Base-by-base conservation (phyloP, 352 stramenopile genomes). In the Thalassiosira mediterranea region DNA sequence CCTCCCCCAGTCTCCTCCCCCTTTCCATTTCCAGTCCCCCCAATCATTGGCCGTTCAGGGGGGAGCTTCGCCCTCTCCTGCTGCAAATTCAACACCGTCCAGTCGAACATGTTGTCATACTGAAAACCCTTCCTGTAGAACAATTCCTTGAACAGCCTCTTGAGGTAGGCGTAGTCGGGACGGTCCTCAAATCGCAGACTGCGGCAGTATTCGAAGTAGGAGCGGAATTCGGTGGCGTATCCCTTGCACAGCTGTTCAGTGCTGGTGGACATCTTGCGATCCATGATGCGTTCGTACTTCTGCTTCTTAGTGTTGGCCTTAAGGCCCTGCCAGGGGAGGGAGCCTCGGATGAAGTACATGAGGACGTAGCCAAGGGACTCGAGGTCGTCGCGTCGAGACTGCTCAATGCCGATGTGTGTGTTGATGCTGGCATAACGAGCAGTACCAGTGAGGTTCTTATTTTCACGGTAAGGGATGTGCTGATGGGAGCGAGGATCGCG, bases 31-130 rank as follows among this genome's bases (percentile, higher is more conserved):
- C 44, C 52, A n/a, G 15, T 58, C 17, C 31, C 47, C 21, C 57
- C 47, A 3, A 62, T 42, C n/a, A 88, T 42, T n/a, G 84, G 82
- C 38, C 85, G 73, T 68, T 94, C 86, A 0, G 86, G 79, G 17
- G 86, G 86, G 25, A 90, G 54, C 42, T 87, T 79, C 19, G 84
- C 69, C 44, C 83, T 83, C 71, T 94, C 88, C 62, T 94, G 89
- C 80, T 93, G 88, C 62, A 94, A 78, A 77, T 94, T 94, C 34
- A 98, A 92, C 58, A 99, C 94, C 15, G 96, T 98, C 97, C 97
- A 99, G 90, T 99, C 97, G 82, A 98, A 99, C 94, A 98, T 98
- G 65, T 97, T 97, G 80, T 99, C 96, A 78, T 98, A 98, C 87
- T 98, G 94, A 90, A 98, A 98, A 28, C 96, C 97, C 90, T 98